Evolutionary conservation across 108 stramenopile genomes (phyloP).

Genomic region (Cyclotella cryptica): DNA sequence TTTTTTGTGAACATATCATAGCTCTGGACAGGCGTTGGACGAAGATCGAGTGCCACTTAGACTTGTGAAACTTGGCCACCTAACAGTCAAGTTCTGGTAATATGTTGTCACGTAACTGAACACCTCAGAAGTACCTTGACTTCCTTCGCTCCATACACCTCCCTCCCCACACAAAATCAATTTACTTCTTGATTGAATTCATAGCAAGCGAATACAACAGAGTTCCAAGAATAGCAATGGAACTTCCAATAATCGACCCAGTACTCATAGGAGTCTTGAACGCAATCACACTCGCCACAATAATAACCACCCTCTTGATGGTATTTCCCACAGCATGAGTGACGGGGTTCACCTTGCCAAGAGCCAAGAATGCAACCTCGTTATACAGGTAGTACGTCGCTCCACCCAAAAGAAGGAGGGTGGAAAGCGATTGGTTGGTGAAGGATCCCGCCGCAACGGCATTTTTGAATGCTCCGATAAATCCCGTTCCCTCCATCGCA

Average conservation of each 20-base stretch:
- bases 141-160: too few species aligned
- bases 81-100: too few species aligned
- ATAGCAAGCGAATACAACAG: slow-evolving; percentile 95
- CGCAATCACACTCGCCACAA: slow-evolving; percentile 94
- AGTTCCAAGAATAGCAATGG: slow-evolving; percentile 93
- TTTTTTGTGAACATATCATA: too few species aligned
- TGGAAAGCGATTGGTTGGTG: slow-evolving; percentile 67
- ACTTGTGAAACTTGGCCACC: too few species aligned
- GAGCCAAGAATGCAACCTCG: slow-evolving; percentile 97
- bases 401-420: slow-evolving; percentile 66
- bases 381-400: slow-evolving; percentile 98
- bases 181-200: slow-evolving; percentile 85
- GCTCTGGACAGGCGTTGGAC: too few species aligned
- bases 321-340: slow-evolving; percentile 99
- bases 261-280: slow-evolving; percentile 97
- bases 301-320: slow-evolving; percentile 99
- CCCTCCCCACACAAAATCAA: too few species aligned
- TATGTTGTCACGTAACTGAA: too few species aligned
- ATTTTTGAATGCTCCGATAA: slow-evolving; percentile 80
- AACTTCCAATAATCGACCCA: slow-evolving; percentile 93
- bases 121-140: too few species aligned
- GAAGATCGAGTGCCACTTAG: too few species aligned
- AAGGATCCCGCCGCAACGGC: slow-evolving; percentile 84
- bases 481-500: slow-evolving; percentile 90
- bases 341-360: slow-evolving; percentile 95